These are phyloP conservation scores for Cryptococcus sp. DNA, from an alignment of 1,284 basidiomycete species.

Conservation along the genomic window DNA sequence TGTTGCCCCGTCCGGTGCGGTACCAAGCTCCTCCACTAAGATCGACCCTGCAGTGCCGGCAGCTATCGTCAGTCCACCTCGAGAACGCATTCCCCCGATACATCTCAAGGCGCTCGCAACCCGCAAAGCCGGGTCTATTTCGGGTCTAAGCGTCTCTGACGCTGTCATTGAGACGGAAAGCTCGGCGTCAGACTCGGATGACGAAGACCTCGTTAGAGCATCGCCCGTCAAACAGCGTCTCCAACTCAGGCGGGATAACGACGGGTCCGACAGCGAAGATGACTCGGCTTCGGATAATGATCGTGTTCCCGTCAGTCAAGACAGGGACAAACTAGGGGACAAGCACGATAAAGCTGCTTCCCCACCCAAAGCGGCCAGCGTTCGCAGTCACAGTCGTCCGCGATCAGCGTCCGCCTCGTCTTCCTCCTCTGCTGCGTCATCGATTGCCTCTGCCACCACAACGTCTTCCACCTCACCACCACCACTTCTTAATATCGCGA, in stretches of 20 bases:
- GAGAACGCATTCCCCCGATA: conserved; percentile 24
- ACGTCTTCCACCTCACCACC: conserved; percentile 1
- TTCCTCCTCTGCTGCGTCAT: conserved; percentile 9
- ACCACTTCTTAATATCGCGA: conserved; percentile 1
- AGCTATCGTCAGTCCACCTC: neutral
- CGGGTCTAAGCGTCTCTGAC: conserved; percentile 45
- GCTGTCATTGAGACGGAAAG: conserved; percentile 44
- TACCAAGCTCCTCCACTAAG: neutral
- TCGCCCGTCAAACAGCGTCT: neutral
- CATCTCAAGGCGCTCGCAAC: conserved; percentile 32
- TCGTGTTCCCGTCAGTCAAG: neutral
- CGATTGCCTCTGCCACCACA: neutral
- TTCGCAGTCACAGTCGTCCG: conserved; percentile 2
- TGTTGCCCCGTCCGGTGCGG: no score
- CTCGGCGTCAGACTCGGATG: conserved; percentile 32
- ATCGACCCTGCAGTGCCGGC: neutral
- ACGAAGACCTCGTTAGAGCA: conserved; percentile 1
- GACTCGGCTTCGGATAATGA: conserved; percentile 13
- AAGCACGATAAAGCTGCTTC: neutral
- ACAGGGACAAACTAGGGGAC: neutral
- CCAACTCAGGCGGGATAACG: neutral
- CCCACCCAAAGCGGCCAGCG: neutral
- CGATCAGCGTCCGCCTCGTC: conserved; percentile 4
- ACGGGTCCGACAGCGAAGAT: conserved; percentile 10
- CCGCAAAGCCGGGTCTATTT: conserved; percentile 36